Evolutionary conservation across 176 grass and related monocot genomes (phyloP), one percentile per base, ranked within the genome.

Genomic region (Urochloa ruziziensis): DNA sequence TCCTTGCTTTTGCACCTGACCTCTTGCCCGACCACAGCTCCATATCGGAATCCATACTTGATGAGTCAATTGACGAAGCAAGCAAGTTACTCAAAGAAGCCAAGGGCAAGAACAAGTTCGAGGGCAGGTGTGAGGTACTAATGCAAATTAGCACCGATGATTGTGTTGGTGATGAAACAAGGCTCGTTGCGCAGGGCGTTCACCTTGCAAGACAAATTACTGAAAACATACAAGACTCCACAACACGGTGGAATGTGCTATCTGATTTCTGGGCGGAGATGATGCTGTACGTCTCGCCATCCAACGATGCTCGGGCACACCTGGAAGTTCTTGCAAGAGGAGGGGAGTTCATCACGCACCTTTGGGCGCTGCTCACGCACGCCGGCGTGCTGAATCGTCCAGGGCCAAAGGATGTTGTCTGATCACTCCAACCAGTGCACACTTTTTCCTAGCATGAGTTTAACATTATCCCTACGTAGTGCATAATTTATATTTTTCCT

Each of bases 281-380:
- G 37, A 12, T 61, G 80, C 3, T 47, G 18, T 35, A 71, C 6
- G 11, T 62, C 4, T 23, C 68, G 0, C 56, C 68, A 1, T 72
- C 36, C 6, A 25, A 60, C 3, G 27, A 82, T 7, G 12, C 79
- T 28, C 12, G 39, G 7, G 68, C 19, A 0, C 80, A 82, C 28
- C 67, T 73, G 51, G 39, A 46, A 29, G 27, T 28, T 11, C 28
- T 82, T 0, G 35, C 51, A 1, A 70, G 35, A 7, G 65, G 78
- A 68, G n/a, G 59, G 76, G 48, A 81, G 64, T 81, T 81, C 79
- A 43, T 69, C 64, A 58, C 79, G 37, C 66, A 82, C 67, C 53
- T 82, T 1, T 71, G 80, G 80, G 67, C 52, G 15, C 39, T 78
- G 27, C 75, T 78, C 27, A 78, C 75, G 0, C 75, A 78, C 5